Conservation (phyloP, 129 eudicot genomes). For the Lactuca saligna region DNA sequence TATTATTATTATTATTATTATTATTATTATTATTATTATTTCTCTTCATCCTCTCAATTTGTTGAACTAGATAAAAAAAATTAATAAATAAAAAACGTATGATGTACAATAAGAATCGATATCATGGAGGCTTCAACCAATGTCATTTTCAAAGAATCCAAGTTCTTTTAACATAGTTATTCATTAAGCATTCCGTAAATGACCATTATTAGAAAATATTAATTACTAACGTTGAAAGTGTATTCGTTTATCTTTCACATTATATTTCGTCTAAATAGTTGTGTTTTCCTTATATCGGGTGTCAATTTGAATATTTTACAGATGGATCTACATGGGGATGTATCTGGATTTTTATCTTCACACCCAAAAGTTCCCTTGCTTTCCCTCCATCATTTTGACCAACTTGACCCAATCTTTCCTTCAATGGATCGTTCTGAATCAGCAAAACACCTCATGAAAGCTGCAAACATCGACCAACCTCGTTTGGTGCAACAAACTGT, state of each 20-base stretch:
- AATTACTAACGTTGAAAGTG: not conserved
- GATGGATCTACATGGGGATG: constrained; percentile 38
- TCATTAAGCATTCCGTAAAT: not conserved
- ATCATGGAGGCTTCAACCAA: too few species aligned
- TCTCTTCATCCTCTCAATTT: not conserved
- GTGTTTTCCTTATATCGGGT: not conserved
- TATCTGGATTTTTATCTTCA: constrained; percentile 38
- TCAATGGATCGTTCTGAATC: constrained; percentile 27
- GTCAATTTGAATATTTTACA: constrained; percentile 9
- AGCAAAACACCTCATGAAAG: constrained; percentile 31
- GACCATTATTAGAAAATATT: not conserved
- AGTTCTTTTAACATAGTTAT: not conserved
- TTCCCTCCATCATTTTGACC: constrained; percentile 46
- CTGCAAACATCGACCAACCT: constrained; percentile 36
- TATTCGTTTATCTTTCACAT: too few species aligned
- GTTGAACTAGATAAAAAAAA: not conserved
- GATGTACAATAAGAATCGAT: too few species aligned
- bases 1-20: too few species aligned
- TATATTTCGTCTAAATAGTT: not conserved
- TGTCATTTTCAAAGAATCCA: too few species aligned
- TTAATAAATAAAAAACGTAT: too few species aligned
- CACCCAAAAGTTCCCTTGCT: constrained; percentile 41
- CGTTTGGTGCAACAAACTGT: constrained; percentile 42
- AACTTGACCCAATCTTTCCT: constrained; percentile 37
- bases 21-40: too few species aligned